Conservation (phyloP, 352 stramenopile species). For the Phytophthora foliorum region DNA sequence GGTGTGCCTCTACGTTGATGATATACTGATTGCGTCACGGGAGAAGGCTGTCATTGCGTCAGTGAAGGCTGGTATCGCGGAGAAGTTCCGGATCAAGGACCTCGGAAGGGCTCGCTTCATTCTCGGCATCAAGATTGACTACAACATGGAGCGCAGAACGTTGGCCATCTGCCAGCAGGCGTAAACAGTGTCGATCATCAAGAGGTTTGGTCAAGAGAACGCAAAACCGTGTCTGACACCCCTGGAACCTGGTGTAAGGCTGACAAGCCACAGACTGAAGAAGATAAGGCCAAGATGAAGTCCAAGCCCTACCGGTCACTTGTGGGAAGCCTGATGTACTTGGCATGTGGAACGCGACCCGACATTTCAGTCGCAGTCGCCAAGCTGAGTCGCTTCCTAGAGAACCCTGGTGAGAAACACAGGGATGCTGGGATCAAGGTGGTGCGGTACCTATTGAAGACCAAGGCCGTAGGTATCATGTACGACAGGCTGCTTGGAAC, state of each 20-base stretch:
- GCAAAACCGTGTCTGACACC: slow-evolving; percentile 17
- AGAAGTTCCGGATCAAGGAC: too few relatives aligned
- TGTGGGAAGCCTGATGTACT: too few relatives aligned
- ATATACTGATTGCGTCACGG: neutral
- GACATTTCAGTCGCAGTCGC: too few relatives aligned
- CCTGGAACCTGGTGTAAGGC: slow-evolving; percentile 1
- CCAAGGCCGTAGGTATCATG: slow-evolving; percentile 4
- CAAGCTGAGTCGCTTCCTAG: too few relatives aligned
- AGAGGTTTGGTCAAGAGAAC: slow-evolving; percentile 23
- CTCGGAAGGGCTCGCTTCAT: too few relatives aligned
- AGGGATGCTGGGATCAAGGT: slow-evolving; percentile 6
- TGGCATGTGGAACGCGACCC: too few relatives aligned
- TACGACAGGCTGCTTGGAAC: slow-evolving; percentile 4
- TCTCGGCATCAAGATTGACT: slow-evolving; percentile 2
- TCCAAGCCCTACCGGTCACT: neutral
- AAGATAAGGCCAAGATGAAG: neutral
- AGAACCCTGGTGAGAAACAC: too few relatives aligned
- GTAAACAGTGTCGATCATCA: slow-evolving; percentile 22
- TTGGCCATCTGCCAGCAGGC: slow-evolving; percentile 15
- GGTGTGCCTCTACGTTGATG: neutral
- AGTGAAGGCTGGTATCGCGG: neutral
- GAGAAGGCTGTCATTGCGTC: neutral
- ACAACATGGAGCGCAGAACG: slow-evolving; percentile 11
- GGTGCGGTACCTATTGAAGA: slow-evolving; percentile 9
- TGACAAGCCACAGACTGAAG: neutral